A percentile compares a stretch with the other conserved stretches of the same genome.
Evolutionary conservation across 495 filamentous ascomycete genomes (phyloP).

Genomic region (Venustampulla echinocandica): DNA sequence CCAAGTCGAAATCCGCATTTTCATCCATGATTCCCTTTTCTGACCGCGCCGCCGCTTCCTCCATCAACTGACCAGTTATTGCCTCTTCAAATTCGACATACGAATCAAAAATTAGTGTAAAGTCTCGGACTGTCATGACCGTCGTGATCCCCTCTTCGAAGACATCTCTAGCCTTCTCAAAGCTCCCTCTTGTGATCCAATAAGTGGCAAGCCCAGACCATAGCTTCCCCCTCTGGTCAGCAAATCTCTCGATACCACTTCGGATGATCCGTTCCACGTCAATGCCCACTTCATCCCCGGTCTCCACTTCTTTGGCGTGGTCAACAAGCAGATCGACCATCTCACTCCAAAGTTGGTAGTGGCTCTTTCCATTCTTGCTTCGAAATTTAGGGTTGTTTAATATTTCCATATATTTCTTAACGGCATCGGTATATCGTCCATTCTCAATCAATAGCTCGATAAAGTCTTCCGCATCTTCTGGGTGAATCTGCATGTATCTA

Average conservation of each 20-base stretch:
- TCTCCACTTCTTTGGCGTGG: conserved; percentile 78
- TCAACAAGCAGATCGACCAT: conserved; percentile 96
- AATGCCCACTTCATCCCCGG: conserved; percentile 67
- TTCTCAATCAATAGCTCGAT: conserved; percentile 79
- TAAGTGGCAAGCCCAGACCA: conserved; percentile 96
- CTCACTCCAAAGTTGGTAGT: conserved; percentile 95
- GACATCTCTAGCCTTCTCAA: conserved; percentile 80
- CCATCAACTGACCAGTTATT: conserved; percentile 85
- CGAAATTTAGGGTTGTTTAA: conserved; percentile 86
- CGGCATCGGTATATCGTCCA: conserved; percentile 82
- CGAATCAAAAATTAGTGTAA: conserved; percentile 91
- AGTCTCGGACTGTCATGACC: conserved; percentile 98
- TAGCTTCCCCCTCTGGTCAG: conserved; percentile 92
- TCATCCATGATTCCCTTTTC: conserved; percentile 76
- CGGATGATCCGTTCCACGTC: conserved; percentile 90
- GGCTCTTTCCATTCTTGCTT: conserved; percentile 88
- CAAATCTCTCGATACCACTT: conserved; percentile 86
- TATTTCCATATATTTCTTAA: conserved; percentile 87
- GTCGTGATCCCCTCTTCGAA: conserved; percentile 97
- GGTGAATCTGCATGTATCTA: conserved; percentile 96
- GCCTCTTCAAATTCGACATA: conserved; percentile 97
- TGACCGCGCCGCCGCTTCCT: conserved; percentile 70
- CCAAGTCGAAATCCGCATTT: conserved; percentile 87
- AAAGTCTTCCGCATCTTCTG: conserved; percentile 91
- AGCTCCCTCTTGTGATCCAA: conserved; percentile 88